Conservation (phyloP, 768 basidiomycete genomes). For the Amanita rubescens region DNA sequence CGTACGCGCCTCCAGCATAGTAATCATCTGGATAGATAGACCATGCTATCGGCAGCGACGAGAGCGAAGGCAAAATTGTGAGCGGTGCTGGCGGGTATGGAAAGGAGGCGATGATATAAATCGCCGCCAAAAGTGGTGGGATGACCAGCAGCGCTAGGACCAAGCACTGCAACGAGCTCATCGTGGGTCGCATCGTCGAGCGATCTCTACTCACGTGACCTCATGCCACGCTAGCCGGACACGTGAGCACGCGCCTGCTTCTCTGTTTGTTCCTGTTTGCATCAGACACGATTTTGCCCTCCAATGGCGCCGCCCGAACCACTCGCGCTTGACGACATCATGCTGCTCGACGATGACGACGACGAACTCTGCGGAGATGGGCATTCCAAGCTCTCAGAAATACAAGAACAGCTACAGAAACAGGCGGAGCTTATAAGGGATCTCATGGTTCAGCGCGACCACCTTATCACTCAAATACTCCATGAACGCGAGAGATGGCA, state of each 20-base stretch:
- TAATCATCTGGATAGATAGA: slow-evolving; percentile 67
- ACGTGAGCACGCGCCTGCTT: slow-evolving; percentile 7
- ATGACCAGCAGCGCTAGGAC: slow-evolving; percentile 51
- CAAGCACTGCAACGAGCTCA: slow-evolving; percentile 37
- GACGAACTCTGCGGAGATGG: not conserved
- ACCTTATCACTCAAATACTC: slow-evolving; percentile 40
- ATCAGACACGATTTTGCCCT: not conserved
- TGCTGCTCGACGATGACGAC: slow-evolving; percentile 6
- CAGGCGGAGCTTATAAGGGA: slow-evolving; percentile 59
- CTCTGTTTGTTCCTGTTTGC: slow-evolving; percentile 3
- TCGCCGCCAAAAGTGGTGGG: slow-evolving; percentile 50
- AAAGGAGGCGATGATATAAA: slow-evolving; percentile 60
- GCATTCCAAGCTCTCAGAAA: not conserved
- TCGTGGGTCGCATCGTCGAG: slow-evolving; percentile 19
- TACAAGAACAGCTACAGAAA: slow-evolving; percentile 32
- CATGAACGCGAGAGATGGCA: slow-evolving; percentile 58
- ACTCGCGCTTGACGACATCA: slow-evolving; percentile 7
- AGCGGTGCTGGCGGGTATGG: slow-evolving; percentile 50
- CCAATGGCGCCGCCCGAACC: not conserved
- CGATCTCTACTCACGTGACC: not conserved
- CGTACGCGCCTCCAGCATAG: slow-evolving; percentile 59
- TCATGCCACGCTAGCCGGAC: not conserved
- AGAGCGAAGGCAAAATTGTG: slow-evolving; percentile 48
- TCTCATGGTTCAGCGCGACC: slow-evolving; percentile 51
- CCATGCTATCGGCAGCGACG: slow-evolving; percentile 53